Conservation (phyloP, 306 rosid genomes). For the Medicago ruthenica region DNA sequence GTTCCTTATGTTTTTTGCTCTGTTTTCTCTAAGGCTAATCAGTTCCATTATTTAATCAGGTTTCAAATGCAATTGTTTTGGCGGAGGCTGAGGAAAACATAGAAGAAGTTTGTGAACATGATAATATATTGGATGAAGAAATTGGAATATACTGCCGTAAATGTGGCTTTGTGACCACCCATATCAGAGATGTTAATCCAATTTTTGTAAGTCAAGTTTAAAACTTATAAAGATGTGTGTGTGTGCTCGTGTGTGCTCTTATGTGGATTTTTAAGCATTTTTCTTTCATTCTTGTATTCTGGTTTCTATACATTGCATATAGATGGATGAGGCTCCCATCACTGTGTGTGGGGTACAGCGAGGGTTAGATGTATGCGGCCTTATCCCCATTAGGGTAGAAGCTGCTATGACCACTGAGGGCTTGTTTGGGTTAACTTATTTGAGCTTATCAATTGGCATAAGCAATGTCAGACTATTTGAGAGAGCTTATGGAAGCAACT, state of each 20-base stretch:
- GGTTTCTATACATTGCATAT: constrained; percentile 1
- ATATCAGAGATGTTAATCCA: constrained; percentile 68
- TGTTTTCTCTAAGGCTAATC: constrained; percentile 33
- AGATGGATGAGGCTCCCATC: constrained; percentile 2
- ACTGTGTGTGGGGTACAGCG: not conserved
- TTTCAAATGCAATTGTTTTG: constrained; percentile 44
- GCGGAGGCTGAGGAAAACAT: constrained; percentile 30
- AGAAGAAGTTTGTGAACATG: constrained; percentile 60
- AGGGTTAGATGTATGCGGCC: too few species aligned
- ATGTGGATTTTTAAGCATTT: not conserved
- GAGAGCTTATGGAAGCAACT: not conserved
- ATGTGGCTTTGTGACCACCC: constrained; percentile 73
- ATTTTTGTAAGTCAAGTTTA: constrained; percentile 78
- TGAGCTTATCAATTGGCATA: too few species aligned
- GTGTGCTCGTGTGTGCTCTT: not conserved
- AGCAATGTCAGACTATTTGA: not conserved
- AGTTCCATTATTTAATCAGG: constrained; percentile 58
- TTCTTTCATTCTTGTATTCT: constrained; percentile 14
- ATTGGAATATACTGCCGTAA: constrained; percentile 72
- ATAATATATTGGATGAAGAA: constrained; percentile 69
- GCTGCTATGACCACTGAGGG: too few species aligned
- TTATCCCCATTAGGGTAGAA: too few species aligned
- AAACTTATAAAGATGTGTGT: constrained; percentile 20
- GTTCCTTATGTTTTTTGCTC: not conserved
- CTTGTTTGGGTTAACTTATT: too few species aligned